phyloP scores from a whole-genome alignment of 306 rosid genomes.

The Begonia fuchsioides region DNA sequence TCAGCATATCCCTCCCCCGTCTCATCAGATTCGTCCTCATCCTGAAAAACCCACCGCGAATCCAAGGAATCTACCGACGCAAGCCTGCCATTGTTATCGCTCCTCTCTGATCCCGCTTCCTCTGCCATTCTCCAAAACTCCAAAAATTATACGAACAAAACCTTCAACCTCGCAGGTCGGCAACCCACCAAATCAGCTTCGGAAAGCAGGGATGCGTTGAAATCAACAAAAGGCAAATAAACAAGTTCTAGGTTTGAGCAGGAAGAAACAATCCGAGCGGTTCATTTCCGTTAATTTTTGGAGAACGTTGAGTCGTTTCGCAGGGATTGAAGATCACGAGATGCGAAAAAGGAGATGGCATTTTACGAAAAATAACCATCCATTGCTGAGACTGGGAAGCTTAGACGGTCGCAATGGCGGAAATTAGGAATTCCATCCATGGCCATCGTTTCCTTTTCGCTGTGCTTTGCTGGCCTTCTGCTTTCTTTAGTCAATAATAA shows the following conservation, averaged over 20 bases:
- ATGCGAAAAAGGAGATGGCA: too few species aligned
- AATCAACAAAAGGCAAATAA: not conserved
- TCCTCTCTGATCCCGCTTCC: slow-evolving; percentile 20
- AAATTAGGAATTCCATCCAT: not conserved
- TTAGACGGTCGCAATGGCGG: not conserved
- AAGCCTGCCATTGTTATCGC: slow-evolving; percentile 19
- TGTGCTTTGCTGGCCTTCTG: not conserved
- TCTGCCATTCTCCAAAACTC: slow-evolving; percentile 23
- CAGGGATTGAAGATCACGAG: not conserved
- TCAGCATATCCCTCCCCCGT: slow-evolving; percentile 23
- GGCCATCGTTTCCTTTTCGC: not conserved
- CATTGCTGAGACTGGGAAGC: too few species aligned
- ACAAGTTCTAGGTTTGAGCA: not conserved
- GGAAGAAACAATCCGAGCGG: not conserved
- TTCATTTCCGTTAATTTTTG: not conserved
- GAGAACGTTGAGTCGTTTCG: not conserved
- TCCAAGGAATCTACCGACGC: slow-evolving; percentile 35
- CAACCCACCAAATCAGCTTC: too few species aligned
- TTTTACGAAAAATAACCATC: too few species aligned
- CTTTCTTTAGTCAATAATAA: too few species aligned
- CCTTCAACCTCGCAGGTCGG: not conserved
- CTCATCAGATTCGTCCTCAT: slow-evolving; percentile 30
- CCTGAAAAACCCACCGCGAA: slow-evolving; percentile 55
- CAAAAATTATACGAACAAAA: not conserved
- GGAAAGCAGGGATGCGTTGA: not conserved